Evolutionary conservation across 495 filamentous ascomycete genomes (phyloP).

Genomic region (Schizothecium vesticola): DNA sequence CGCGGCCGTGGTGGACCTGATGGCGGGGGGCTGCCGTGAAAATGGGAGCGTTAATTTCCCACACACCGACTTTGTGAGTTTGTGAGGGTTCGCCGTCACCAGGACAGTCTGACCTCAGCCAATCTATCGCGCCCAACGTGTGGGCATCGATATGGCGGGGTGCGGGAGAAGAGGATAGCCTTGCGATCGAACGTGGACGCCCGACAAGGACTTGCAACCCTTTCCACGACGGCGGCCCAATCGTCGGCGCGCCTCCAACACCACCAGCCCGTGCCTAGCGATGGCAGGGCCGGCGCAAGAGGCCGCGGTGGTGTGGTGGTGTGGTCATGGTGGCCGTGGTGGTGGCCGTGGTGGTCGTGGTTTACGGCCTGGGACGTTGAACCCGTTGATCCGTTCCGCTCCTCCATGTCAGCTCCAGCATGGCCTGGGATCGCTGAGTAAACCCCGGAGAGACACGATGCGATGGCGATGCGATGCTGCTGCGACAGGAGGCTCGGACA

Average conservation of each 20-base stretch:
- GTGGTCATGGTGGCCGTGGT: background rate
- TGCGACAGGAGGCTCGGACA: background rate
- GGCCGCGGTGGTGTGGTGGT: conserved; percentile 4
- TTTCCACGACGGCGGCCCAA: background rate
- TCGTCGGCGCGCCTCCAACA: background rate
- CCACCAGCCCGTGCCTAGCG: background rate
- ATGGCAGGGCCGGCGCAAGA: background rate
- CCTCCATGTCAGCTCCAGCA: conserved; percentile 16
- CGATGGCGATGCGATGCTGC: background rate
- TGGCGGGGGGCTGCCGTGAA: conserved; percentile 7
- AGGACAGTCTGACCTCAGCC: conserved; percentile 9
- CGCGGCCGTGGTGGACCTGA: conserved; percentile 7
- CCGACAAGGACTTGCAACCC: background rate
- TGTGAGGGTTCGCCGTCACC: background rate
- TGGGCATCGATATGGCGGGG: background rate
- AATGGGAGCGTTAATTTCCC: conserved; percentile 14
- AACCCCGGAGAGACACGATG: background rate
- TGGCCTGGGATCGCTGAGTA: conserved; percentile 4
- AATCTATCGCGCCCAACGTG: conserved; percentile 11
- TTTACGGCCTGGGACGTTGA: conserved; percentile 3
- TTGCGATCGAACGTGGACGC: conserved; percentile 11
- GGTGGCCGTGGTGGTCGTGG: background rate
- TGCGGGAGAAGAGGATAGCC: conserved; percentile 24
- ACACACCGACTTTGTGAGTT: conserved; percentile 13
- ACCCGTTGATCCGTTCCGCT: conserved; percentile 17